These are phyloP conservation scores for Fusarium bulbicola DNA, from an alignment of 2,329 filamentous ascomycete species.

Conservation along the genomic window DNA sequence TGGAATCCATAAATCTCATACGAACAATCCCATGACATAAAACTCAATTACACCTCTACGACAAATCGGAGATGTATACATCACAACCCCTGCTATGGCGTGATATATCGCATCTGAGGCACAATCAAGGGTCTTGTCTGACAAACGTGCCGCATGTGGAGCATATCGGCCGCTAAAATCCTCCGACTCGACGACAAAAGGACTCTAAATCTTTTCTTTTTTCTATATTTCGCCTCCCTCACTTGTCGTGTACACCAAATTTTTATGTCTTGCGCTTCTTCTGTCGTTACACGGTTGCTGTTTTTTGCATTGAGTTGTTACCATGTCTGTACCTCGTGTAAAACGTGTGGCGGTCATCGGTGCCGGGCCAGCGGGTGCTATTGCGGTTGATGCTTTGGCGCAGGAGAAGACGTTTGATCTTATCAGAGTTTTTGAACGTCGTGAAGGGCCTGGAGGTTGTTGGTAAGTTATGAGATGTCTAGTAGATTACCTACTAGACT, in stretches of 20 bases:
- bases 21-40: neutral
- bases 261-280: neutral
- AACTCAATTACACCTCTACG: neutral
- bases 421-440: constrained; percentile 70
- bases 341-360: constrained; percentile 67
- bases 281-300: neutral
- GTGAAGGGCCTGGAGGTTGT: constrained; percentile 67
- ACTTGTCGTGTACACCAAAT: neutral
- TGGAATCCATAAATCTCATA: neutral
- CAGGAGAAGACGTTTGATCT: constrained; percentile 67
- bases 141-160: constrained; percentile 11
- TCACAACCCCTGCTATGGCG: constrained; percentile 24
- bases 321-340: constrained; percentile 17
- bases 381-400: constrained; percentile 67
- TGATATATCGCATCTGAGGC: constrained; percentile 30
- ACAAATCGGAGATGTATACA: neutral
- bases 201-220: neutral
- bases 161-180: constrained; percentile 26
- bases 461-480: constrained; percentile 55
- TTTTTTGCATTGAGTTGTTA: neutral
- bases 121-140: constrained; percentile 23
- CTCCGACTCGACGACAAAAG: neutral
- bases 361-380: constrained; percentile 67
- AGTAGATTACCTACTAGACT: too few species aligned
- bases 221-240: neutral